Base-by-base conservation (phyloP, 2,329 filamentous ascomycete species). In the Phialophora expanda region DNA sequence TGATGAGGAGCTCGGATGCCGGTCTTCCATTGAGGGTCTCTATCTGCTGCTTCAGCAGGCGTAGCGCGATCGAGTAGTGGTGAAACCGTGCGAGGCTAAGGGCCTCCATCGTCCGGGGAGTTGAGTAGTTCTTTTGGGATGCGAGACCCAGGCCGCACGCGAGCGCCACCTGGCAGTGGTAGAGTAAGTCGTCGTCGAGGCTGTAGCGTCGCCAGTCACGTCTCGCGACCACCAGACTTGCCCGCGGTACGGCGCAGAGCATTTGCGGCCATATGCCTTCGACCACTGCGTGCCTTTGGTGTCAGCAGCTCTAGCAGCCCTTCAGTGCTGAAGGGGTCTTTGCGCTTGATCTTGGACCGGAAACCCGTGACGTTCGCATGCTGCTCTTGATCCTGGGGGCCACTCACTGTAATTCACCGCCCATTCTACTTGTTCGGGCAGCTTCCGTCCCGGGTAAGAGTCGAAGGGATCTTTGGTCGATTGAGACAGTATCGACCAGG, bases 141-240 rank as follows among this genome's bases (percentile, higher is more conserved):
- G 20, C 44, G 17, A 48, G 44, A 22, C 20, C 20, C 44, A 48
- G 44, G 44, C 20, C 20, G 44, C 44, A 48, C 44, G 17, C 44
- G 20, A 48, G 17, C 17, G 20, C 44, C 44, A 48, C 20, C 20
- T 48, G 44, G 20, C 44, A n/a, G 44, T 48, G 44, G 20, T 20
- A 48, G 44, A 48, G 44, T 48, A 48, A 48, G 44, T 48, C 44
- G 20, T 48, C 20, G 20, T 48, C 44, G 44, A n/a, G 44, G 44
- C 44, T 20, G 17, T 48, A 48, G 44, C 44, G 17, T 48, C 44
- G 44, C 44, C 44, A 48, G 44, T 48, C 44, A 9, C 17, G 44
- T 48, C 20, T 48, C 9, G 17, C 20, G 11, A n/a, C 44, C 44
- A 4, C 17, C 3, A 48, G 44, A 11, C 44, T 22, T 9, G 17